Evolutionary conservation across 495 filamentous ascomycete species (phyloP), one percentile per base, ranked within the genome.

Genomic region (Tuber microsphaerosporum): DNA sequence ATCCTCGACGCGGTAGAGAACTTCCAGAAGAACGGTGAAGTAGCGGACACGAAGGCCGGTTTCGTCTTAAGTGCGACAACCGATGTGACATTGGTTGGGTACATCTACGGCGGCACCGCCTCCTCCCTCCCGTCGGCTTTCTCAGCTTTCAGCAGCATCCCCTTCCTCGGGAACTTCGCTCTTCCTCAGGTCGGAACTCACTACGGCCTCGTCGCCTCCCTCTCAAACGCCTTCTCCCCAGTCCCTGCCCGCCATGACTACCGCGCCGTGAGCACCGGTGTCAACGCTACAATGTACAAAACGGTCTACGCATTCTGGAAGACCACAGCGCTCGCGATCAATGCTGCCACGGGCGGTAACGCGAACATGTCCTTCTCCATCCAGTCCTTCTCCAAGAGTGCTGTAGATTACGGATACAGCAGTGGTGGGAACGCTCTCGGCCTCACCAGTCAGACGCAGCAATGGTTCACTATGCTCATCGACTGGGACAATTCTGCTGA

Each of bases 281-380:
- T 83, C 7, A 81, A 84, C 68, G 77, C 77, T 31, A 72, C 81
- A 51, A 73, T 83, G 12, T 83, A 83, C 69, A 83, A 82, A 68
- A 75, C 82, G 5, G 82, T 82, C 0, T 82, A 82, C 34, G 70
- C 10, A 4, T 76, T 83, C 77, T 84, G 82, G 83, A 69, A 48
- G 20, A 70, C 72, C 34, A 56, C 76, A 37, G 81, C 82, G 14
- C n/a, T 72, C 8, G 74, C 71, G 2, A 75, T 77, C 16, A 70
- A 73, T 8, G 65, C 75, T 3, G 69, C 76, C 17, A 84, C 81
- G 0, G 81, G 78, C 2, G 69, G 69, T n/a, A 31, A 10, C 7
- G 83, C 81, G 1, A 79, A 78, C 46, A 75, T 78, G 65, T 83
- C 77, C 41, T 84, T 84, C 65, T 74, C 74, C 1, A 56, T 83